Evolutionary conservation across 805 yeast species (phyloP).

Genomic region (Starmerella etchellsii): DNA sequence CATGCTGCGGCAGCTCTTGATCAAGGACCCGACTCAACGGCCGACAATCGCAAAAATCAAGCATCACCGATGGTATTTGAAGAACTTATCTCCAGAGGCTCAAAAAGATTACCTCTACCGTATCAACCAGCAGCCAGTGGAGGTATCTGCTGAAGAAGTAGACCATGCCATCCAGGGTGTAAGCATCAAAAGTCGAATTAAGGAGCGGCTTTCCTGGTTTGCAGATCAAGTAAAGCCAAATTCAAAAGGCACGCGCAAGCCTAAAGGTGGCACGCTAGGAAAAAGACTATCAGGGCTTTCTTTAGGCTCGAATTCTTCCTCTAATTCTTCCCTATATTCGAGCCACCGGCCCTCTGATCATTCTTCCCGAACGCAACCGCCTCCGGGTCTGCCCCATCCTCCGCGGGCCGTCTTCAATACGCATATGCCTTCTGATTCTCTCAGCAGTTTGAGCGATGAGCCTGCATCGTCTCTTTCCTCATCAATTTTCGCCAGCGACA

Average conservation of each 20-base stretch:
- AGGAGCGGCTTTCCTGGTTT: conserved; percentile 31
- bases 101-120: conserved; percentile 25
- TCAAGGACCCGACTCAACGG: conserved; percentile 57
- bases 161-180: conserved; percentile 58
- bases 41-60: conserved; percentile 61
- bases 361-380: too few species aligned
- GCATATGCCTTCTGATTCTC: too few species aligned
- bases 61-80: conserved; percentile 54
- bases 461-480: too few species aligned
- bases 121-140: conserved; percentile 30
- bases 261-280: neutral
- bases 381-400: too few species aligned
- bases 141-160: conserved; percentile 54
- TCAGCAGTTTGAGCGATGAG: too few species aligned
- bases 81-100: conserved; percentile 29
- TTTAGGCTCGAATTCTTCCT: too few species aligned
- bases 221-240: conserved; percentile 10
- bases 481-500: too few species aligned
- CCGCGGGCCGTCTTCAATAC: too few species aligned
- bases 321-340: too few species aligned
- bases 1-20: conserved; percentile 46
- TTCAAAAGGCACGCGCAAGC: neutral
- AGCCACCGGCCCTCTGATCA: too few species aligned
- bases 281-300: neutral
- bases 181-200: conserved; percentile 49